phyloP scores from a whole-genome alignment of 2,329 filamentous ascomycete genomes.

The Paraphoma chrysanthemicola region DNA sequence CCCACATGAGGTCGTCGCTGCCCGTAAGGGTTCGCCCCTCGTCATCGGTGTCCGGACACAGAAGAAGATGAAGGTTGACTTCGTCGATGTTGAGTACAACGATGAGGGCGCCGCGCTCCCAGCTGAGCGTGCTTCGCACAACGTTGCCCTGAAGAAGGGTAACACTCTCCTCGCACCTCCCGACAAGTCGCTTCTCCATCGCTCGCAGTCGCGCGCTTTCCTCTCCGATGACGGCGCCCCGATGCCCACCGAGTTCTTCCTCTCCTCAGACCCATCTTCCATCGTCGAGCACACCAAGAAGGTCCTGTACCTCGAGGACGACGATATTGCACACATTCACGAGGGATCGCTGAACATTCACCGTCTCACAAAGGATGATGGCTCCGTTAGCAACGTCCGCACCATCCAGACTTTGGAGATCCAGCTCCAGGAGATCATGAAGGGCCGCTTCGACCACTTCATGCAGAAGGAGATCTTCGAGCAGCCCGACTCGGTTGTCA shows the following conservation, averaged over 20 bases:
- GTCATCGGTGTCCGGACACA: constrained; percentile 96
- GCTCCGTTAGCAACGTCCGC: constrained; percentile 87
- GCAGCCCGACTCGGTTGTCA: constrained; percentile 98
- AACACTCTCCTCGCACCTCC: constrained; percentile 75
- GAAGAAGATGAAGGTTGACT: constrained; percentile 99
- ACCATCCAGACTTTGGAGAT: constrained; percentile 98
- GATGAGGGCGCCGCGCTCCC: constrained; percentile 81
- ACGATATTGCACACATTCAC: constrained; percentile 99
- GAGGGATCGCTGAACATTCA: constrained; percentile 99
- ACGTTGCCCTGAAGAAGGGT: constrained; percentile 90
- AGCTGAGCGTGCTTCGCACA: constrained; percentile 94
- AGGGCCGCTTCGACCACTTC: constrained; percentile 99
- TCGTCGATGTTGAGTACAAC: constrained; percentile 97
- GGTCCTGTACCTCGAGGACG: constrained; percentile 98
- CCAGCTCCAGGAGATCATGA: constrained; percentile 99
- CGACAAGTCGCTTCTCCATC: constrained; percentile 97
- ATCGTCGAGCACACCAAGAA: constrained; percentile 99
- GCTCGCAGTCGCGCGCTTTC: constrained; percentile 97
- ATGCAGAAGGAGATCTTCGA: constrained; percentile 99
- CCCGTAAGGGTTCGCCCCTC: constrained; percentile 96
- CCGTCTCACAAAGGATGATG: constrained; percentile 95
- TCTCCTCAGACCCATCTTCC: constrained; percentile 96
- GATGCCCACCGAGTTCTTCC: constrained; percentile 98
- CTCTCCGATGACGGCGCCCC: constrained; percentile 98
- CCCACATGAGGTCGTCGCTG: constrained; percentile 96